Base-by-base conservation (phyloP, 371 early-diverging fungal genomes). In the Nosema bombycis region DNA sequence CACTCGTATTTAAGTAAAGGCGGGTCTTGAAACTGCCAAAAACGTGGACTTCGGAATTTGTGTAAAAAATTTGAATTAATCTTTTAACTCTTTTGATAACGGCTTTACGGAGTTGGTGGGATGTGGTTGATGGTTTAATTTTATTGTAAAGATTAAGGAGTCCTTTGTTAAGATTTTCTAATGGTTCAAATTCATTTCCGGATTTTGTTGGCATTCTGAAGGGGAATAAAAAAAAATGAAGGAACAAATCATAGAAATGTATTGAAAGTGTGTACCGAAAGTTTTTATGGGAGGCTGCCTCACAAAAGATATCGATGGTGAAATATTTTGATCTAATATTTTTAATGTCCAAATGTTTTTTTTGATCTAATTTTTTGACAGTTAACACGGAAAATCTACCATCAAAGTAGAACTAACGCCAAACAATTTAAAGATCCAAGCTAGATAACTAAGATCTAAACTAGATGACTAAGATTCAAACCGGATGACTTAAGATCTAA, bases 21-120 rank as follows among this genome's bases (percentile, higher is more conserved):
- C 62, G 72, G 3, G 78, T 75, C 1, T 34, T 54, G 30, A 60
- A 77, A 32, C 80, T 80, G 0, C 84, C 84, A 78, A 78, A 82
- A 18, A 65, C 10, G 1, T 26, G 15, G 12, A 82, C 75, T 4
- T 36, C 2, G 26, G 67, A 60, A 58, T 57, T 72, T 71, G 70
- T 34, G 76, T 75, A 36, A 24, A 38, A 30, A 55, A 32, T 36
- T 32, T 67, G 65, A 26, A 81, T 73, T 30, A 36, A n/a, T 33
- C 55, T 73, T 34, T 71, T 66, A 26, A 78, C n/a, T 28, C 14
- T n/a, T 32, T 74, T 38, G 26, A 81, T 57, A 34, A 81, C 37
- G 0, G 64, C 55, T 21, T 14, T 37, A 33, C 81, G 33, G 0
- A 21, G 21, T 15, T 55, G 14, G 28, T 54, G 38, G 54, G 77